Base-by-base conservation (phyloP, 2,329 filamentous ascomycete species). In the Chaetomium olivaceum region DNA sequence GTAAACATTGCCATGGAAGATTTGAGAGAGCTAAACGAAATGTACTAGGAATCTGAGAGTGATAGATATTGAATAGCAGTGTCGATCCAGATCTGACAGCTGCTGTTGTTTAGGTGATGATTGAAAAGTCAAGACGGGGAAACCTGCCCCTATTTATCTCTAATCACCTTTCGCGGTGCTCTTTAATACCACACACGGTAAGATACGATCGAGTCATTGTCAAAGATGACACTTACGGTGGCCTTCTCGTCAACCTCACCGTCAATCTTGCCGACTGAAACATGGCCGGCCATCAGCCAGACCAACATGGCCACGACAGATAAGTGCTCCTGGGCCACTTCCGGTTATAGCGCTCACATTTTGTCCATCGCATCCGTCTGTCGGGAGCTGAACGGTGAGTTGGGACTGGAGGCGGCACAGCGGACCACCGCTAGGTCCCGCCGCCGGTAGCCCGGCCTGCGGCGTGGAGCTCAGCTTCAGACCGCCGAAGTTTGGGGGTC, bases 401-500 rank as follows among this genome's bases (percentile, higher is more conserved):
- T 21, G n/a, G n/a, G n/a, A n/a, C n/a, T 6, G n/a, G 29, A 25
- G 31, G 16, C 31, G 55, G 55, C 31, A 39, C 55, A 43, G 9
- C 31, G 8, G 31, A 57, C 55, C 21, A 16, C n/a, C 55, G 11
- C 4, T 39, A 27, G 55, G 51, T 19, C 31, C n/a, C n/a, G n/a
- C 33, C 31, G 8, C n/a, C 16, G 33, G 21, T 43, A 33, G 55
- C 55, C 31, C 27, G 55, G 55, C 55, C 54, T 56, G 29, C 54
- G 54, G 54, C 54, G 29, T 14, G 54, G n/a, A 56, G 54, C 19
- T 56, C n/a, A 21, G 23, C 29, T 56, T 56, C 52, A 56, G 52
- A 56, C 27, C 21, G 52, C 12, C 21, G 29, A 9, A 23, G 27
- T 36, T n/a, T 23, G 29, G 54, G 31, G 29, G 19, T 33, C n/a